Conservation (phyloP, 352 stramenopile genomes). For the Pythium coloratum region DNA sequence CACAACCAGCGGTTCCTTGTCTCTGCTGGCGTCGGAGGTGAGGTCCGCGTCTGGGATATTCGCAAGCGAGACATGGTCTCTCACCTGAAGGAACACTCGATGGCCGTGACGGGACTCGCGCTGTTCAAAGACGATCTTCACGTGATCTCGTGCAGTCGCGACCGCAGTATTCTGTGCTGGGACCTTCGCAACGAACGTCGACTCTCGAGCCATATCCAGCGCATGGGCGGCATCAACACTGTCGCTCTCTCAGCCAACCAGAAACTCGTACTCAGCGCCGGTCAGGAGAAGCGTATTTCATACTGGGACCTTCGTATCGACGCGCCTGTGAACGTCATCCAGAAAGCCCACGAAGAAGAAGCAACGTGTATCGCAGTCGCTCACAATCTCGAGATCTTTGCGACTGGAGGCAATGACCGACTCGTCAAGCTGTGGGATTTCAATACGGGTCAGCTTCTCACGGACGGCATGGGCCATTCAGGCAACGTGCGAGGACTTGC, state of each 20-base stretch:
- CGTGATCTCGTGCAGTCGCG: conserved; percentile 85
- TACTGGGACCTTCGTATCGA: conserved; percentile 91
- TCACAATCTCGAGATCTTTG: conserved; percentile 81
- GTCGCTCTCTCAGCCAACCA: conserved; percentile 88
- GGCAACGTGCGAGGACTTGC: conserved; percentile 66
- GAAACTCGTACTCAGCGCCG: conserved; percentile 88
- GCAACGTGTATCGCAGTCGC: conserved; percentile 89
- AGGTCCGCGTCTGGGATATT: conserved; percentile 94
- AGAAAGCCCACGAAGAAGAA: conserved; percentile 81
- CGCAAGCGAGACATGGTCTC: conserved; percentile 88
- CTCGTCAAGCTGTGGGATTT: conserved; percentile 90
- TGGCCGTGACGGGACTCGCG: conserved; percentile 80
- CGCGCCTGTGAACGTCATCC: conserved; percentile 74
- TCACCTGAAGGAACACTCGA: conserved; percentile 92
- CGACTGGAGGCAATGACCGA: conserved; percentile 85
- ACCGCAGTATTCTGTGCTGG: conserved; percentile 93
- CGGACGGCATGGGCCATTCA: conserved; percentile 80
- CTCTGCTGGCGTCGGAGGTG: conserved; percentile 76
- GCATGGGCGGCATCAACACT: conserved; percentile 93
- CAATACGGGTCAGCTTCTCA: conserved; percentile 52
- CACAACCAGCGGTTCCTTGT: conserved; percentile 91
- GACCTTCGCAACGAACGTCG: conserved; percentile 87
- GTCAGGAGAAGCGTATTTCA: conserved; percentile 92
- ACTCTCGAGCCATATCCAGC: conserved; percentile 88
- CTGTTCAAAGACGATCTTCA: conserved; percentile 91